A percentile compares a stretch with the other conserved stretches of the same genome.
These are phyloP conservation scores for Lentinula raphanica DNA, from an alignment of 768 basidiomycete genomes.

Conservation along the genomic window DNA sequence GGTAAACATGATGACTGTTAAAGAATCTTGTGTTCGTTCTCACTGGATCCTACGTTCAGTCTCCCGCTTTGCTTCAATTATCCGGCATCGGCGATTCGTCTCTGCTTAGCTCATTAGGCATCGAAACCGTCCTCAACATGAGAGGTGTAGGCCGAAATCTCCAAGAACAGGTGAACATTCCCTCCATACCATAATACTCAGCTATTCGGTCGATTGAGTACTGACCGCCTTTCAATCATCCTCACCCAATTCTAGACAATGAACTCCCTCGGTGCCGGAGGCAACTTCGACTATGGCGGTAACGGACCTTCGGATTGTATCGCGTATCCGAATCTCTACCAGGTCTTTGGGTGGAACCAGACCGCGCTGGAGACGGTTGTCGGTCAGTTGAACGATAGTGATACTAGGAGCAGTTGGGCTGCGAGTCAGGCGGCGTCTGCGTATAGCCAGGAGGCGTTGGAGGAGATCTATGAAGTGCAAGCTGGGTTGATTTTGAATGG, in stretches of 20 bases:
- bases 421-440: slow-evolving; percentile 35
- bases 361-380: slow-evolving; percentile 19
- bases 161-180: slow-evolving; percentile 41
- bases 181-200: too few relatives aligned
- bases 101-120: slow-evolving; percentile 40
- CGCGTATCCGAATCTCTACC: slow-evolving; percentile 46
- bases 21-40: background rate
- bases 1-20: slow-evolving; percentile 12
- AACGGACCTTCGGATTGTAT: slow-evolving; percentile 43
- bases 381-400: slow-evolving; percentile 30
- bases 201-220: too few relatives aligned
- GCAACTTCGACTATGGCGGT: slow-evolving; percentile 35
- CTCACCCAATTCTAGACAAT: slow-evolving; percentile 31
- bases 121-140: slow-evolving; percentile 40
- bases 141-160: slow-evolving; percentile 52
- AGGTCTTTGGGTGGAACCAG: slow-evolving; percentile 35
- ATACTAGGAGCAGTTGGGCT: slow-evolving; percentile 33
- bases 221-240: too few relatives aligned
- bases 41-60: slow-evolving; percentile 16
- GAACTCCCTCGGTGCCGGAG: slow-evolving; percentile 34
- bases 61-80: slow-evolving; percentile 44
- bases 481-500: slow-evolving; percentile 42
- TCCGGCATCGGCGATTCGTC: slow-evolving; percentile 53
- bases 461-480: slow-evolving; percentile 40
- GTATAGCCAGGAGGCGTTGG: slow-evolving; percentile 34